phyloP scores from a whole-genome alignment of 2,329 filamentous ascomycete species.

The Neoarthrinium moseri region DNA sequence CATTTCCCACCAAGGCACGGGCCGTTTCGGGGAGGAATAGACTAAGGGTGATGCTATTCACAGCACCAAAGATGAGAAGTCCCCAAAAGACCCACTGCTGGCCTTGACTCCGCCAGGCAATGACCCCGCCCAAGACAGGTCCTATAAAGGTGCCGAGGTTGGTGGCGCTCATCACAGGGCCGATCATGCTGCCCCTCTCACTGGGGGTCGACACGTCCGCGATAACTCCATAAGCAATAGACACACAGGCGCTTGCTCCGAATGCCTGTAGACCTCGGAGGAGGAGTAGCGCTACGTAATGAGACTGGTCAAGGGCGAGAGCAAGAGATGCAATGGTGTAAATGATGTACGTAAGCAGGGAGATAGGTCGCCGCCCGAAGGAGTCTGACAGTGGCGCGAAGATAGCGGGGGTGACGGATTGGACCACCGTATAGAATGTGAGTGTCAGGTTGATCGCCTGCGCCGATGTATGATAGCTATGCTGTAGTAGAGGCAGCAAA shows the following conservation, averaged over 20 bases:
- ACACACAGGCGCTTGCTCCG: constrained; percentile 7
- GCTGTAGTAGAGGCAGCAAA: constrained; percentile 9
- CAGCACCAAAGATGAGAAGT: constrained; percentile 11
- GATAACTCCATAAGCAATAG: constrained; percentile 12
- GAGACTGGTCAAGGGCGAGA: constrained; percentile 20
- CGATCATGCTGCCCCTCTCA: constrained; percentile 10
- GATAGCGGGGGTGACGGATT: constrained; percentile 9
- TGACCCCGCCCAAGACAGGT: constrained; percentile 14
- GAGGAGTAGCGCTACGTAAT: constrained; percentile 11
- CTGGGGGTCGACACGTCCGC: constrained; percentile 9
- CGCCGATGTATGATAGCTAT: constrained; percentile 5
- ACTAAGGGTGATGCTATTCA: constrained; percentile 7
- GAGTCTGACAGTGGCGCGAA: constrained; percentile 9
- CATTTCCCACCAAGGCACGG: constrained; percentile 13
- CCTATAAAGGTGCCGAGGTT: constrained; percentile 11
- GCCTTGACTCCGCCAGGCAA: constrained; percentile 2
- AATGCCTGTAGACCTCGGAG: constrained; percentile 14
- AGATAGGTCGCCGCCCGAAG: constrained; percentile 36
- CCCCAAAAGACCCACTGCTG: constrained; percentile 10
- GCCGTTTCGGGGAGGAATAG: constrained; percentile 13
- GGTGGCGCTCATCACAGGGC: constrained; percentile 8
- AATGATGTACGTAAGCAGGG: constrained; percentile 36
- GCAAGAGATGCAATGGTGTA: constrained; percentile 52
- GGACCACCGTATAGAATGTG: constrained; percentile 11
- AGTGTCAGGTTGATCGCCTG: constrained; percentile 13